Evolutionary conservation across 73 alveolate species (phyloP).

Genomic region (Stentor coeruleus): DNA sequence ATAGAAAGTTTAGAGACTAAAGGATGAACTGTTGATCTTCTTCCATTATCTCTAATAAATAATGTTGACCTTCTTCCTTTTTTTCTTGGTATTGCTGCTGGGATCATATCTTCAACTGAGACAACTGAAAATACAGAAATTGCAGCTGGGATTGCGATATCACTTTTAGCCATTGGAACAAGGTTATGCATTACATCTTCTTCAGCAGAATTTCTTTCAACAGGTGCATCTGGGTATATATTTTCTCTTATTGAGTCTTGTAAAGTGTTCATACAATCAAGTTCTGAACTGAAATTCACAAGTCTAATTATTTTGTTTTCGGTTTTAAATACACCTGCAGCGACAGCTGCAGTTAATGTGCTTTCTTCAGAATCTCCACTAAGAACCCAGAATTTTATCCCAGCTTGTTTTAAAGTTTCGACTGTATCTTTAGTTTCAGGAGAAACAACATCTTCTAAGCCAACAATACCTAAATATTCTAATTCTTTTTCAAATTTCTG

Average conservation of each 20-base stretch:
- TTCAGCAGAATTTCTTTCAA: not conserved
- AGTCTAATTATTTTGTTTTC: not conserved
- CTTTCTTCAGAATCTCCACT: constrained; percentile 26
- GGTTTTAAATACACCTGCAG: not conserved
- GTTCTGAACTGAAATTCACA: not conserved
- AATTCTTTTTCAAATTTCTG: not conserved
- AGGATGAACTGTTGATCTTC: constrained; percentile 13
- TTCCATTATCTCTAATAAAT: not conserved
- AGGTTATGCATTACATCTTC: not conserved
- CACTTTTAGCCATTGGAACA: not conserved
- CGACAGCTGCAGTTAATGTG: not conserved
- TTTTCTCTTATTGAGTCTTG: not conserved
- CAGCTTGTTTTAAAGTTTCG: not conserved
- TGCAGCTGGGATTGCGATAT: not conserved
- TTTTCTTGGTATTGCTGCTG: not conserved
- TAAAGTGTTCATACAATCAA: not conserved
- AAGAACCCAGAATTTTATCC: constrained; percentile 17
- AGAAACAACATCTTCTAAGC: not conserved
- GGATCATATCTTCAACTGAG: constrained; percentile 4
- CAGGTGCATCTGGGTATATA: not conserved
- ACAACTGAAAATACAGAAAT: not conserved
- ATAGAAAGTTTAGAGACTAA: not conserved
- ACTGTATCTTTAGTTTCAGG: constrained; percentile 1
- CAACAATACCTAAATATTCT: not conserved
- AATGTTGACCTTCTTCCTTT: not conserved